Conservation (phyloP, 2,329 filamentous ascomycete species). For the Penicillium verrucosum region DNA sequence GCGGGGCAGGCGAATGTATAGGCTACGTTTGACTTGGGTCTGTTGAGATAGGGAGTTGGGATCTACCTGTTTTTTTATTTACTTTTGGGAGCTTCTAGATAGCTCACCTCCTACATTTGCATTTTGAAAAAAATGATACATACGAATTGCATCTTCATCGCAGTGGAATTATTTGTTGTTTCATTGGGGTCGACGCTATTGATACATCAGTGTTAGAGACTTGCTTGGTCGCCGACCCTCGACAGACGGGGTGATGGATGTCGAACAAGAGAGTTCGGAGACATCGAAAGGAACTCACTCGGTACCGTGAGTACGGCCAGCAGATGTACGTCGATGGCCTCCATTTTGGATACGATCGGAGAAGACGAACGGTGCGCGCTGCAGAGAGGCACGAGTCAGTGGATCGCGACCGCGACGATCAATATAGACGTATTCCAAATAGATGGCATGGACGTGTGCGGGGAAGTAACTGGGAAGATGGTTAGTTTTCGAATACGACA, state of each 20-base stretch:
- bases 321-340: constrained; percentile 19
- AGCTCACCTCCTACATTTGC: neutral
- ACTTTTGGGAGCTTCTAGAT: neutral
- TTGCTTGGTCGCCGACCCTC: neutral
- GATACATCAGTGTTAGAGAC: neutral
- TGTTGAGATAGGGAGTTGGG: neutral
- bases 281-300: constrained; percentile 4
- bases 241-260: neutral
- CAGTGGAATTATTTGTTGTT: neutral
- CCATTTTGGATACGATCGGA: constrained; percentile 42
- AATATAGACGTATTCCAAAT: constrained; percentile 79
- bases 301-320: constrained; percentile 26
- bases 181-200: neutral
- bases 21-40: neutral
- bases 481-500: constrained; percentile 7
- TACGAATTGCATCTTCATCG: neutral
- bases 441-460: constrained; percentile 77
- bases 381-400: constrained; percentile 17
- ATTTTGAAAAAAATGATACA: neutral
- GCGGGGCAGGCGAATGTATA: constrained; percentile 6
- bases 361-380: constrained; percentile 38
- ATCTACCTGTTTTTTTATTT: neutral
- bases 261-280: neutral
- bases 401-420: constrained; percentile 51
- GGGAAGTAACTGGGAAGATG: constrained; percentile 60